Conservation (phyloP, 495 filamentous ascomycete species). For the Neurospora sp. region DNA sequence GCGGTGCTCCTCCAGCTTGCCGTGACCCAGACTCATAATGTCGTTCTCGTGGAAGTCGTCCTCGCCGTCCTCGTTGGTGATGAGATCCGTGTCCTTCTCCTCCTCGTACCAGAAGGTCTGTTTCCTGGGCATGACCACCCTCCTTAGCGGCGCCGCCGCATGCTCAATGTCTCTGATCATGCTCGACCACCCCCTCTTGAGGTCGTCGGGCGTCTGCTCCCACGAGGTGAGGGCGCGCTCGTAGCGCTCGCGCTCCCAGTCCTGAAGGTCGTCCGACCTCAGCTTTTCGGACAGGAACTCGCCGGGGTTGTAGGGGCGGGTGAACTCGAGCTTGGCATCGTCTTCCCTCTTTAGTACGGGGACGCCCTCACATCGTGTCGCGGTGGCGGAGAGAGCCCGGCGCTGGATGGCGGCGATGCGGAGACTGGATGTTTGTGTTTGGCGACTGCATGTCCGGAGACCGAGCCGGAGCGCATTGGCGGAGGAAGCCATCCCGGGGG, state of each 20-base stretch:
- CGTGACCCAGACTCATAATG: constrained; percentile 69
- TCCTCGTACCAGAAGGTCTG: constrained; percentile 30
- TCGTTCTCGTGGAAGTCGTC: constrained; percentile 58
- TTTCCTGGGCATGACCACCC: constrained; percentile 3
- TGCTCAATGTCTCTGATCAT: constrained; percentile 1
- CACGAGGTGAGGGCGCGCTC: background rate
- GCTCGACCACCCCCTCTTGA: background rate
- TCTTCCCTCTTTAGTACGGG: constrained; percentile 7
- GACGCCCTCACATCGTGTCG: constrained; percentile 24
- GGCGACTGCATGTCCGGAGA: constrained; percentile 26
- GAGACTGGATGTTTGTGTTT: constrained; percentile 13
- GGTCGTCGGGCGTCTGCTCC: constrained; percentile 4
- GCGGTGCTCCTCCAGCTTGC: constrained; percentile 78
- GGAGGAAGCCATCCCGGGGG: constrained; percentile 37
- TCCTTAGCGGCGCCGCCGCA: constrained; percentile 1
- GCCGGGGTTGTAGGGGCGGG: constrained; percentile 9
- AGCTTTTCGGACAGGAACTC: constrained; percentile 6
- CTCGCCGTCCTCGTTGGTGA: constrained; percentile 29
- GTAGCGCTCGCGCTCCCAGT: constrained; percentile 8
- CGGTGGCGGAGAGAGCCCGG: constrained; percentile 10
- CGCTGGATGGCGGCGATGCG: constrained; percentile 6
- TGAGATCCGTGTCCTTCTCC: constrained; percentile 31
- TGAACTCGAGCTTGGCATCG: background rate
- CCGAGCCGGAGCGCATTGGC: constrained; percentile 38
- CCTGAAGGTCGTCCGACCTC: constrained; percentile 3